A percentile compares a stretch with the other conserved stretches of the same genome.
These are phyloP conservation scores for Leccinum barrowsii DNA, from an alignment of 768 basidiomycete species.

Conservation along the genomic window DNA sequence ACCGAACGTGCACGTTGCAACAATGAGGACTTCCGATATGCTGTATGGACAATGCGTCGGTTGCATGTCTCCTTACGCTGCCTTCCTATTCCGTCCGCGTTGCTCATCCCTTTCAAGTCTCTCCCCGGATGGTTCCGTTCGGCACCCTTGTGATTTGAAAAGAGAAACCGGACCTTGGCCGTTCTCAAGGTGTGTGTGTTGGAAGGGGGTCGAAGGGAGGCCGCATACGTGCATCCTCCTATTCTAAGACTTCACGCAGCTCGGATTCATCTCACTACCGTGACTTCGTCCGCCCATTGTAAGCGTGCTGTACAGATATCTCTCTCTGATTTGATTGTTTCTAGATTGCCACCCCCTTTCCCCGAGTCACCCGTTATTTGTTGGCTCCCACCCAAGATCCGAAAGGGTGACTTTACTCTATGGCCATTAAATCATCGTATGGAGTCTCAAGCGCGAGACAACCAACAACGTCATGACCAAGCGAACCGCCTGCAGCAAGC, in stretches of 20 bases:
- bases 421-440: not conserved
- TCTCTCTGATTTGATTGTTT: conserved; percentile 6
- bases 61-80: not conserved
- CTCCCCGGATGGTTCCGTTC: conserved; percentile 1
- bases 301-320: no score
- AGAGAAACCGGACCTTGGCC: conserved; percentile 3
- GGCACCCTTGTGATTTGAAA: conserved; percentile 4
- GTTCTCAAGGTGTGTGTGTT: not conserved
- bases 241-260: not conserved
- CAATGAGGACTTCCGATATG: conserved; percentile 17
- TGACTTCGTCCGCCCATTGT: no score
- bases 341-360: not conserved
- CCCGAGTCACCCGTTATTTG: not conserved
- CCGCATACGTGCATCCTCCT: not conserved
- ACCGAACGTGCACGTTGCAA: conserved; percentile 8
- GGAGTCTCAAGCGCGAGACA: not conserved
- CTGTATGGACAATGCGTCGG: not conserved
- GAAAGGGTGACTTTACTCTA: not conserved
- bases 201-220: not conserved
- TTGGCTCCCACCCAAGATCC: conserved; percentile 5
- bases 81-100: conserved; percentile 3
- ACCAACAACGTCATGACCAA: not conserved
- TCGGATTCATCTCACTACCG: conserved; percentile 15
- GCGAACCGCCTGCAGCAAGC: no score
- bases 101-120: not conserved